Percentiles rank a stretch among this genome's conserved stretches.
Conservation (phyloP, 169 alveolate genomes). For the Eimeria brunetti region DNA sequence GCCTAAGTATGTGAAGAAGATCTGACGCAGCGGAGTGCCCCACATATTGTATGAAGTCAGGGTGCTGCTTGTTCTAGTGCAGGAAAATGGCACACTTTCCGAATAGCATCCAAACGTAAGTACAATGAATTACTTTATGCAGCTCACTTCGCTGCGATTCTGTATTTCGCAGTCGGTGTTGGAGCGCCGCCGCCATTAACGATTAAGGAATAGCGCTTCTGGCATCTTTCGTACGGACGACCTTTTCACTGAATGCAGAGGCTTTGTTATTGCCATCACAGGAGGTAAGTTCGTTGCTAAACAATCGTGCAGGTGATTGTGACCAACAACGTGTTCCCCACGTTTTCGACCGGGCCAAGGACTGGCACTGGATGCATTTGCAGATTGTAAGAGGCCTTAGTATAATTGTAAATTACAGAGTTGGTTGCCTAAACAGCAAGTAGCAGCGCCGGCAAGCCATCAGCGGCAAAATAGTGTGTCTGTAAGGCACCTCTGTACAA, state of each 20-base stretch:
- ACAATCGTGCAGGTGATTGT: neutral
- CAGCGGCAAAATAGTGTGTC: neutral
- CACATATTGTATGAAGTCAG: too few species aligned
- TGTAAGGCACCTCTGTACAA: neutral
- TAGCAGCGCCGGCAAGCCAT: neutral
- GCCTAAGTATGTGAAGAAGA: neutral
- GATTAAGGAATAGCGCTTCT: neutral
- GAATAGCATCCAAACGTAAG: neutral
- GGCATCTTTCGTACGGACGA: neutral
- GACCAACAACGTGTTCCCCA: neutral
- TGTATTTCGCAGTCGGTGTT: neutral
- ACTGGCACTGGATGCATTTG: neutral
- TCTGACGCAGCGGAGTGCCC: neutral
- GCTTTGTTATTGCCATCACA: neutral
- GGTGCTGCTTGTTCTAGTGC: neutral
- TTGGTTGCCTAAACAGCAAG: neutral
- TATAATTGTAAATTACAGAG: neutral
- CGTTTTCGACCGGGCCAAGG: neutral
- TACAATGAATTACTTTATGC: neutral
- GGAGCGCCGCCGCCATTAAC: neutral
- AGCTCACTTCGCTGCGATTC: neutral
- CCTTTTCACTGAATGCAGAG: neutral
- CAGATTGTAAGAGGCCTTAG: neutral
- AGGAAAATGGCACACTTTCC: neutral
- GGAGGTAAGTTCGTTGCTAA: constrained; percentile 3